Evolutionary conservation across 1,139 yeast genomes (phyloP), one percentile per base, ranked within the genome.

Genomic region (Pichia sp.): DNA sequence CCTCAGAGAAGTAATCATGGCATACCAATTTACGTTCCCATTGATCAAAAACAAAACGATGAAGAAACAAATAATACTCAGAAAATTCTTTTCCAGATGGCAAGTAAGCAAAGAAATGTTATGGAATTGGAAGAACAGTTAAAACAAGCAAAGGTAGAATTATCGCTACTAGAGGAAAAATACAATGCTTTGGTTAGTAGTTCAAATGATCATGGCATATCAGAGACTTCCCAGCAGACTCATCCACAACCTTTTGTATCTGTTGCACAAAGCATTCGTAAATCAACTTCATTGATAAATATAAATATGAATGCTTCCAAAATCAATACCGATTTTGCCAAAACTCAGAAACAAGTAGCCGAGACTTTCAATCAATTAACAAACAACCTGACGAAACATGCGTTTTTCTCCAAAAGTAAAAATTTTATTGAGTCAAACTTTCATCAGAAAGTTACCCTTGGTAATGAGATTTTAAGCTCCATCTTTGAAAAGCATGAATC

Each of bases 101-200:
- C 76, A 0, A 48, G 69, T 1, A 69, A 70, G 46, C 71, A 69
- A 48, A 60, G 75, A 46, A 64, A 61, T 31, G 64, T 69, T 3
- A 42, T 63, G 23, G 75, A 70, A 38, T 46, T 68, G 28, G 65
- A 61, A 43, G 52, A 60, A 9, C 62, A 63, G 35, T 49, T 71
- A 36, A 52, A 51, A 5, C 35, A 41, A 8, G 61, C 70, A 3
- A 66, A 66, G 46, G 49, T 48, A 8, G 73, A 70, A 33, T 43
- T 70, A 26, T 52, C 52, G 15, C 50, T 52, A 4, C 44, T 69
- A 30, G 71, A 68, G 42, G 38, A 40, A 12, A 48, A 53, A 43
- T 62, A 67, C 43, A 47, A 45, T 35, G 40, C 36, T 3, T 9
- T 20, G n/a, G n/a, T n/a, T n/a, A n/a, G n/a, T 2, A 30, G 36